A percentile compares a stretch with the other conserved stretches of the same genome.
Evolutionary conservation across 176 grass and related monocot genomes (phyloP).

Genomic region (Oropetium thomaeum): DNA sequence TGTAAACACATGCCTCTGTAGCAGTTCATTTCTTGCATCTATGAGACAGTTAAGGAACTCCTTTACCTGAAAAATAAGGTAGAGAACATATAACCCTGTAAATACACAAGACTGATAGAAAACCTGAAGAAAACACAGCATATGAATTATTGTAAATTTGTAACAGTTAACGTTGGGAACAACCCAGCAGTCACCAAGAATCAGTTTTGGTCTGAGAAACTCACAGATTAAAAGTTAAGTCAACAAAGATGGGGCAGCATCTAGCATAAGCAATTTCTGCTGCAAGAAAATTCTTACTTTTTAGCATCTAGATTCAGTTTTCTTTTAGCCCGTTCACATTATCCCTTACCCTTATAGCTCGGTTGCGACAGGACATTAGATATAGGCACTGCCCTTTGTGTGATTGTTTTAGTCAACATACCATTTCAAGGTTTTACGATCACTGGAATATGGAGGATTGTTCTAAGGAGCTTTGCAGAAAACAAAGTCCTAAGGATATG

Average conservation of each 20-base stretch:
- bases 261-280: neutral
- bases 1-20: constrained; percentile 62
- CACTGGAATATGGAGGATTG: neutral
- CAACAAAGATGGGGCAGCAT: neutral
- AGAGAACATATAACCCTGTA: neutral
- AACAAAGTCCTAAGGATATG: neutral
- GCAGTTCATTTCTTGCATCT: constrained; percentile 85
- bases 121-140: constrained; percentile 1
- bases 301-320: neutral
- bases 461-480: neutral
- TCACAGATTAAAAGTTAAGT: neutral
- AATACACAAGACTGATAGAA: constrained; percentile 7
- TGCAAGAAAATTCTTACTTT: neutral
- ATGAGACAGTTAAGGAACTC: constrained; percentile 71
- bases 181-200: neutral
- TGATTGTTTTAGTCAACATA: neutral
- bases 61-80: constrained; percentile 52
- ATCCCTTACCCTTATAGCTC: neutral
- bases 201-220: neutral
- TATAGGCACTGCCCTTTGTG: neutral
- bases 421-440: neutral
- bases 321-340: constrained; percentile 3
- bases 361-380: neutral
- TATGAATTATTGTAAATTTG: neutral
- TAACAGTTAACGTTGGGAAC: neutral